phyloP scores from a whole-genome alignment of 192 early-diverging fungal species.

The Dispira simplex region DNA sequence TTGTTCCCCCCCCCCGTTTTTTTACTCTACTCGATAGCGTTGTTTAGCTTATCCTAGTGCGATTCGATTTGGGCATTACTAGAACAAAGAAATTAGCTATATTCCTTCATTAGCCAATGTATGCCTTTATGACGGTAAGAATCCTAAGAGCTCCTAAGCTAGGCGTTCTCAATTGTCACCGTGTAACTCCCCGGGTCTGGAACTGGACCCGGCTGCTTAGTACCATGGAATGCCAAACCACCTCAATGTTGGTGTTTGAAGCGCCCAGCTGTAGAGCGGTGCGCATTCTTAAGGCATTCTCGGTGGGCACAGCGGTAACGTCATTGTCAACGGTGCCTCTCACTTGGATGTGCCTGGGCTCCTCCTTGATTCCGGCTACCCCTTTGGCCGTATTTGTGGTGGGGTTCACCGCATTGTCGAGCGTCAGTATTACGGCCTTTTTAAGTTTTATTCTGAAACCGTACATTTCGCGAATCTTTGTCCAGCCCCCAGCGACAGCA shows the following conservation, averaged over 20 bases:
- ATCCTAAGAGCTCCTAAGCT: too few species aligned
- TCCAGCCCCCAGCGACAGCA: background rate
- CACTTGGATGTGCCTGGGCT: background rate
- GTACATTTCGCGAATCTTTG: conserved; percentile 11
- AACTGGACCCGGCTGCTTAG: too few species aligned
- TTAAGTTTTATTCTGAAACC: background rate
- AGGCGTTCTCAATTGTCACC: too few species aligned
- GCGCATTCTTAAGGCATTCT: conserved; percentile 9
- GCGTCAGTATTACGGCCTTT: conserved; percentile 2
- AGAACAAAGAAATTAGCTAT: too few species aligned
- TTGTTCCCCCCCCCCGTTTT: too few species aligned
- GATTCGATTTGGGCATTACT: too few species aligned
- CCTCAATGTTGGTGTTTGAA: conserved; percentile 1
- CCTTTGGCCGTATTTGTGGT: background rate
- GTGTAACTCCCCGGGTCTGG: too few species aligned
- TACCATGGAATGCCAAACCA: too few species aligned
- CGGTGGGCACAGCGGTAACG: background rate
- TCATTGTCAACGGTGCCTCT: conserved; percentile 1
- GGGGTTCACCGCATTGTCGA: conserved; percentile 4
- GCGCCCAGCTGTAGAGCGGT: conserved; percentile 8
- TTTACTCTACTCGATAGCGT: too few species aligned
- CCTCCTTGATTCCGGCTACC: background rate
- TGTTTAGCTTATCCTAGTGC: too few species aligned
- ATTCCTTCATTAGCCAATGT: too few species aligned
- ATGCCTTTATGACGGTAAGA: too few species aligned